Evolutionary conservation across 441 rosid species (phyloP).

Genomic region (Corymbia calophylla): DNA sequence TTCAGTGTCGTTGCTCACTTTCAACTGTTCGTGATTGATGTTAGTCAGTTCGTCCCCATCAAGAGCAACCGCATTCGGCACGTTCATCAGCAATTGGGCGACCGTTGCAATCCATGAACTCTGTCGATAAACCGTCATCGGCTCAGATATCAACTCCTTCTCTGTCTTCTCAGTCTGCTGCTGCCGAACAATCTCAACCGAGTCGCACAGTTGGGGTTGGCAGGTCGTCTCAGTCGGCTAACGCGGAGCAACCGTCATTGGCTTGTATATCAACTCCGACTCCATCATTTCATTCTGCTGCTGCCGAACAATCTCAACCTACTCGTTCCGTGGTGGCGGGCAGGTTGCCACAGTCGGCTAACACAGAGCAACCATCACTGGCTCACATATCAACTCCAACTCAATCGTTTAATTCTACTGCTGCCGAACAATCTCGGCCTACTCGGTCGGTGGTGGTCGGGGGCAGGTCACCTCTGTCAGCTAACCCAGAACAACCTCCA

Average conservation of each 20-base stretch:
- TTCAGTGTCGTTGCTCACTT: neutral
- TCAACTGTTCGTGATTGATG: constrained; percentile 1
- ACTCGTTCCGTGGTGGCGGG: neutral
- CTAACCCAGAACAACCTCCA: constrained; percentile 45
- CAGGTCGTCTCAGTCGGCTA: constrained; percentile 20
- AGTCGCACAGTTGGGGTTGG: neutral
- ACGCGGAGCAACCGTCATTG: constrained; percentile 27
- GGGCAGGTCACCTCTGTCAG: constrained; percentile 23
- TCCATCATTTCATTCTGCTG: neutral
- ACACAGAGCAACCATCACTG: constrained; percentile 30
- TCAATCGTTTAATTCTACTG: neutral
- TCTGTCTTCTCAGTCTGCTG: neutral
- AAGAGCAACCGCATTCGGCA: constrained; percentile 42
- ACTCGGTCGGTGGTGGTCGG: constrained; percentile 11
- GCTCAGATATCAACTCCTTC: constrained; percentile 1
- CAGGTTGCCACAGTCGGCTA: neutral
- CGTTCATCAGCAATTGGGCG: constrained; percentile 31
- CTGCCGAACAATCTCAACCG: neutral
- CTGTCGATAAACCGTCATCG: constrained; percentile 17
- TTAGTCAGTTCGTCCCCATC: constrained; percentile 56
- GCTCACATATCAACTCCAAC: neutral
- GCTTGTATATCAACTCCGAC: constrained; percentile 5
- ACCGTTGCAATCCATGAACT: constrained; percentile 16
- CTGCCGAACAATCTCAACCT: neutral
- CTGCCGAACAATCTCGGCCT: constrained; percentile 1